A percentile compares a stretch with the other conserved stretches of the same genome.
phyloP scores from a whole-genome alignment of 2,329 filamentous ascomycete genomes.

The Ophiostoma quercus region DNA sequence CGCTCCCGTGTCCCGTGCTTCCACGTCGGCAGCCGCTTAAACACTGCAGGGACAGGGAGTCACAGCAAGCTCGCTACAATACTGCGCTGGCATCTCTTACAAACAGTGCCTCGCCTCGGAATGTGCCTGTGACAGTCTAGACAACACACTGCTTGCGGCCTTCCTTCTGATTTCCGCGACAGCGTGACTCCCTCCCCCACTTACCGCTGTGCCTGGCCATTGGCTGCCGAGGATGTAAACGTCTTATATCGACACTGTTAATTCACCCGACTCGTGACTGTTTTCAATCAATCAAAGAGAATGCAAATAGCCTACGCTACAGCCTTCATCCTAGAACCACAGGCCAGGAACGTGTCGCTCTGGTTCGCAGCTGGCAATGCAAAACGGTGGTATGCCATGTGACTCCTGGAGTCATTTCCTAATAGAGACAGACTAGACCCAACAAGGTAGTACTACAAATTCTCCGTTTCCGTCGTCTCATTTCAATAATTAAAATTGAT shows the following conservation, averaged over 20 bases:
- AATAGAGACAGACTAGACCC: not conserved
- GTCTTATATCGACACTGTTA: not conserved
- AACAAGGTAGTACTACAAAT: not conserved
- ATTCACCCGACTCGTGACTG: not conserved
- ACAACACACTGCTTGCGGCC: not conserved
- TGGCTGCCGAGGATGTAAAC: constrained; percentile 3
- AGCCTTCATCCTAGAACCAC: not conserved
- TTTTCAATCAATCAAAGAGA: not conserved
- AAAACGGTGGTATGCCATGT: constrained; percentile 8
- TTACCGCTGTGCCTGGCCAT: not conserved
- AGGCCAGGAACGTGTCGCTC: constrained; percentile 1
- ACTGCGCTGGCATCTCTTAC: not conserved
- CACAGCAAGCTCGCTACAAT: not conserved
- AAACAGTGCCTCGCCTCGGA: not conserved
- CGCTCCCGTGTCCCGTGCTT: constrained; percentile 8
- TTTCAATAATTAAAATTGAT: not conserved
- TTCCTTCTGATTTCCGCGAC: not conserved
- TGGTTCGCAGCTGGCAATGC: not conserved
- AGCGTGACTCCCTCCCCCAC: not conserved
- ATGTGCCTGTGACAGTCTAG: constrained; percentile 6
- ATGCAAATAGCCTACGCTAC: not conserved
- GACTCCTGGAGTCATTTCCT: not conserved
- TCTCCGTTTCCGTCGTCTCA: constrained; percentile 12
- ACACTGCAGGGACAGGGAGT: not conserved
- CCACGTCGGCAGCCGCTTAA: not conserved